Evolutionary conservation across 2,329 filamentous ascomycete species (phyloP).

Genomic region (Fusarium subtropicale): DNA sequence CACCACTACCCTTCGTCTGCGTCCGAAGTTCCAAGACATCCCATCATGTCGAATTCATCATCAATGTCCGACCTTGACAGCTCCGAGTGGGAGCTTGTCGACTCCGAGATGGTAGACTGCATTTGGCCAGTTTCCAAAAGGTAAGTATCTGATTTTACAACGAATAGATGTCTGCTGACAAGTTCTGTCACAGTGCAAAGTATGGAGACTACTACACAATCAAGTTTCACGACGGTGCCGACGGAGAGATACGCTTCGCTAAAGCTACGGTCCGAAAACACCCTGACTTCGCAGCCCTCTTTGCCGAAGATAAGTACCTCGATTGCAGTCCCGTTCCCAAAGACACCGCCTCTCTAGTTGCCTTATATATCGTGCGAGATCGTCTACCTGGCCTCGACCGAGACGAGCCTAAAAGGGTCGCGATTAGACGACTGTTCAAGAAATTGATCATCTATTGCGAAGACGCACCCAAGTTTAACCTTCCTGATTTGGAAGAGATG

Average conservation of each 20-base stretch:
- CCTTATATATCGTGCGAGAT: background rate
- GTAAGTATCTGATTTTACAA: background rate
- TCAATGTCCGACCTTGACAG: background rate
- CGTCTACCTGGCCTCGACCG: background rate
- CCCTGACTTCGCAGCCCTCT: background rate
- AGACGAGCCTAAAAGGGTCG: background rate
- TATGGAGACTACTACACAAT: background rate
- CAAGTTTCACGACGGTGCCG: background rate
- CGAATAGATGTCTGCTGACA: background rate
- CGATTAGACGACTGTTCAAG: background rate
- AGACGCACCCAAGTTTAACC: background rate
- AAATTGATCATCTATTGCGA: background rate
- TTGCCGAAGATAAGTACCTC: background rate
- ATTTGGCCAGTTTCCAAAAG: too few relatives aligned
- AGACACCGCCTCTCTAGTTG: background rate
- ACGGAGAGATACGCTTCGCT: background rate
- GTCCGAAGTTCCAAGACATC: too few relatives aligned
- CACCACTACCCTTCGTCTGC: background rate
- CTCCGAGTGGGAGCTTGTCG: background rate
- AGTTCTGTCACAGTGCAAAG: background rate
- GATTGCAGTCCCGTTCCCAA: background rate
- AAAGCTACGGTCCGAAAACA: background rate
- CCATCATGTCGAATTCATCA: background rate
- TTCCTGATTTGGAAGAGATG: background rate
- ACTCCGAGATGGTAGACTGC: background rate